Conservation (phyloP, 768 basidiomycete genomes). For the Boletus tomentosulus region DNA sequence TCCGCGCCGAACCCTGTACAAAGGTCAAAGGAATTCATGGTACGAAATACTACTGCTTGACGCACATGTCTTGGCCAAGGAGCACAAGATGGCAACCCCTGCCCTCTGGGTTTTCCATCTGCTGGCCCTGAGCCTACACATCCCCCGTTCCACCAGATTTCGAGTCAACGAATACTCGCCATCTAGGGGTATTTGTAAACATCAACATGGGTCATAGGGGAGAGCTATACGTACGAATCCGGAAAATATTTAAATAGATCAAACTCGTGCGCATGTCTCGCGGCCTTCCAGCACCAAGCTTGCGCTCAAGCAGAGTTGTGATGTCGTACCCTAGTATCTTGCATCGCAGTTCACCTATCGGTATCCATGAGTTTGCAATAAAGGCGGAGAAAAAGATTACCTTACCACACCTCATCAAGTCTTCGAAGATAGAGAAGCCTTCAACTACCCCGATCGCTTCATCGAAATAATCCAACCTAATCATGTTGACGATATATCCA, state of each 20-base stretch:
- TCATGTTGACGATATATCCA: conserved; percentile 22
- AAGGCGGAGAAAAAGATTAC: background rate
- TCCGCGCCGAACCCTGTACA: conserved; percentile 11
- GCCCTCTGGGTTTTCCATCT: conserved; percentile 13
- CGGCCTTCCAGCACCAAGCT: conserved; percentile 10
- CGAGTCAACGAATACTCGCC: conserved; percentile 3
- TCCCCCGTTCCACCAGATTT: conserved; percentile 12
- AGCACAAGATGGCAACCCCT: conserved; percentile 16
- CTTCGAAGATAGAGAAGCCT: conserved; percentile 16
- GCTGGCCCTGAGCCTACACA: conserved; percentile 5
- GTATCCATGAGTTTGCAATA: background rate
- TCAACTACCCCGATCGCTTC: conserved; percentile 20
- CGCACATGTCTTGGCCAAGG: conserved; percentile 15
- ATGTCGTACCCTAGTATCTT: conserved; percentile 10
- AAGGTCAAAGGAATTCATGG: background rate
- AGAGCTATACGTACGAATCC: background rate
- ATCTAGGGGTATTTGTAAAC: background rate
- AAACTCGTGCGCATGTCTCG: conserved; percentile 13
- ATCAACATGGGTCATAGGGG: background rate
- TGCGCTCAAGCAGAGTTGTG: conserved; percentile 5
- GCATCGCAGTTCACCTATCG: conserved; percentile 3
- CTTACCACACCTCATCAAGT: conserved; percentile 9
- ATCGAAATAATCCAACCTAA: conserved; percentile 22
- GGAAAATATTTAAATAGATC: conserved; percentile 12
- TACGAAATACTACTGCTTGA: background rate